Percentiles rank a stretch among this genome's conserved stretches.
These are phyloP conservation scores for Metschnikowia corniflorae DNA, from an alignment of 805 yeast species.

Conservation along the genomic window DNA sequence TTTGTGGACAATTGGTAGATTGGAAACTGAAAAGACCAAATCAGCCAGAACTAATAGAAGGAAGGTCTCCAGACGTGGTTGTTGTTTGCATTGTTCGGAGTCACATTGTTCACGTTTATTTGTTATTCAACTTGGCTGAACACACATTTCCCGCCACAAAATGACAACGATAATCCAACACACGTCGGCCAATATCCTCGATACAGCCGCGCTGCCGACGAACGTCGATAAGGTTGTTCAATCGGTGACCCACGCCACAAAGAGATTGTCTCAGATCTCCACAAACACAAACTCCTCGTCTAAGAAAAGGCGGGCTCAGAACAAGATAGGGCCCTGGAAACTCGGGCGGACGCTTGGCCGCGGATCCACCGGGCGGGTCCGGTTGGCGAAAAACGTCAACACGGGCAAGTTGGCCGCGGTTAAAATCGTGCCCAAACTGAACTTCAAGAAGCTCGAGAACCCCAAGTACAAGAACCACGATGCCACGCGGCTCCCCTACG, in stretches of 20 bases:
- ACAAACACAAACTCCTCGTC: constrained; percentile 40
- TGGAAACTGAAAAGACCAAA: too few relatives aligned
- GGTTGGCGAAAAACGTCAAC: constrained; percentile 80
- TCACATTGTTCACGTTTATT: too few relatives aligned
- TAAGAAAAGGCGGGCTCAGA: constrained; percentile 44
- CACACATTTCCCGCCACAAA: background rate
- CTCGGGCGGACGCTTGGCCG: constrained; percentile 91
- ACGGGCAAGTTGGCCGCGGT: constrained; percentile 94
- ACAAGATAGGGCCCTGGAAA: constrained; percentile 93
- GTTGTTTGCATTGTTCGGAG: too few relatives aligned
- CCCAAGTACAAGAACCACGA: constrained; percentile 44
- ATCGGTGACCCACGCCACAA: constrained; percentile 44
- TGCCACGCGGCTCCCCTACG: constrained; percentile 63
- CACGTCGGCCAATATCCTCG: constrained; percentile 12
- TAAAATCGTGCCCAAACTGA: constrained; percentile 87
- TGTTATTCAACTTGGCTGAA: constrained; percentile 2
- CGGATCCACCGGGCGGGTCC: constrained; percentile 95
- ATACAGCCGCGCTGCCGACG: constrained; percentile 16
- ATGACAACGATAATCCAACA: constrained; percentile 18
- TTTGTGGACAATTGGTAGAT: too few relatives aligned
- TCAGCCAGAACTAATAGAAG: too few relatives aligned
- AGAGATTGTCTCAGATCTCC: constrained; percentile 48
- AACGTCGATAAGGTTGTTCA: constrained; percentile 41
- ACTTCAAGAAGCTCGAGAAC: constrained; percentile 49
- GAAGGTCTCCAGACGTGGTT: too few relatives aligned